Base-by-base conservation (phyloP, 345 rosid species). In the Syzygium jambos region DNA sequence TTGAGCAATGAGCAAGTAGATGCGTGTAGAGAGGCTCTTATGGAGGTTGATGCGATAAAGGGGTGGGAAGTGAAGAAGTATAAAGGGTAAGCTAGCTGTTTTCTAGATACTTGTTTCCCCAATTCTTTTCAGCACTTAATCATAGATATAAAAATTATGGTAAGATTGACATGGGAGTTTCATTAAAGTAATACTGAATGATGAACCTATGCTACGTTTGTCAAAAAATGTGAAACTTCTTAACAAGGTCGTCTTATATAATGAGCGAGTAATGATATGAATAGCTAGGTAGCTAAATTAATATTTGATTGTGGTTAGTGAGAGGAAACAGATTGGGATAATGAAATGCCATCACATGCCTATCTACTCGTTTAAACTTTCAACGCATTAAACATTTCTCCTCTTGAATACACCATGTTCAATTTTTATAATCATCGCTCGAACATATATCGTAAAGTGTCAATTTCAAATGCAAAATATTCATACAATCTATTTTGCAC, bases 391-490 rank as follows among this genome's bases (percentile, higher is more conserved):
- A 11, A 25, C 14, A 25, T n/a, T 27, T 59, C 16, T 59, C 30
- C 30, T 27, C 68, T 5, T n/a, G 73, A n/a, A 61, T 3, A 13
- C 73, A 13, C 8, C 19, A 1, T 61, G 38, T 61, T n/a, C 59
- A 61, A 61, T 6, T 61, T n/a, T 7, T 61, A 5, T 11, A 59
- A 16, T 13, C 30, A 7, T 61, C 14, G 34, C 73, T 61, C 17
- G 2, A n/a, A 61, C 17, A 6, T 5, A 3, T 3, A 15, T 6
- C 17, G 3, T 2, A n/a, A n/a, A n/a, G 6, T 61, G 34, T 5
- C 34, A 61, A 13, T n/a, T 14, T 27, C 65, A 27, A 59, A 59
- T 11, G 25, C 59, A 55, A 8, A 55, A 55, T 21, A 55, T 22
- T 55, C 9, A 22, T 9, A 55, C 22, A 9, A 22, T 55, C 27